Percentiles rank a stretch among this genome's conserved stretches.
Conservation (phyloP, 345 rosid genomes). For the Eucalyptus pauciflora region DNA sequence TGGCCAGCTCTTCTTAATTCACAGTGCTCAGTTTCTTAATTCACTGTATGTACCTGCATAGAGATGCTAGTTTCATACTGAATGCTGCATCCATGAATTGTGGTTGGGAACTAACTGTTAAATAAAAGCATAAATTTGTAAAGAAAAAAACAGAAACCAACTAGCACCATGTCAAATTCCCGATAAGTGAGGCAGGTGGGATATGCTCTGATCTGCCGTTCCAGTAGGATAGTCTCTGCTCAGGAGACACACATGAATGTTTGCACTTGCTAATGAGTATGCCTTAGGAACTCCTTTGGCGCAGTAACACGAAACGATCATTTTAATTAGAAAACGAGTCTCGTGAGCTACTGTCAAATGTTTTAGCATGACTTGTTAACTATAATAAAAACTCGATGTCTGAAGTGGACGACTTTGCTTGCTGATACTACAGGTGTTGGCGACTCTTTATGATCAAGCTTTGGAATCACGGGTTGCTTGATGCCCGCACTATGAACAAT, state of each 20-base stretch:
- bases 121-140: not conserved
- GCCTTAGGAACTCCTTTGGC: not conserved
- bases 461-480: conserved; percentile 77
- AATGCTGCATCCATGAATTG: not conserved
- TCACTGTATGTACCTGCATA: not conserved
- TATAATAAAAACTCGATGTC: not conserved
- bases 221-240: not conserved
- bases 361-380: not conserved
- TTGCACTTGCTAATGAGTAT: not conserved
- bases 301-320: not conserved
- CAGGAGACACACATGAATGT: not conserved
- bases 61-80: not conserved
- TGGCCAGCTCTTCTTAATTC: not conserved
- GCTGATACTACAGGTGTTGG: conserved; percentile 56
- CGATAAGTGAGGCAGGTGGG: not conserved
- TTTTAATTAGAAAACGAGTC: not conserved
- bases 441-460: conserved; percentile 64
- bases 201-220: not conserved
- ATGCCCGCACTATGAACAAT: conserved; percentile 51
- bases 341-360: not conserved
- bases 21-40: not conserved
- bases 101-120: not conserved
- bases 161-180: not conserved
- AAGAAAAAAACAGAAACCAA: not conserved
- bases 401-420: not conserved